Conservation (phyloP, 129 eudicot species). For the Artemisia argyi region DNA sequence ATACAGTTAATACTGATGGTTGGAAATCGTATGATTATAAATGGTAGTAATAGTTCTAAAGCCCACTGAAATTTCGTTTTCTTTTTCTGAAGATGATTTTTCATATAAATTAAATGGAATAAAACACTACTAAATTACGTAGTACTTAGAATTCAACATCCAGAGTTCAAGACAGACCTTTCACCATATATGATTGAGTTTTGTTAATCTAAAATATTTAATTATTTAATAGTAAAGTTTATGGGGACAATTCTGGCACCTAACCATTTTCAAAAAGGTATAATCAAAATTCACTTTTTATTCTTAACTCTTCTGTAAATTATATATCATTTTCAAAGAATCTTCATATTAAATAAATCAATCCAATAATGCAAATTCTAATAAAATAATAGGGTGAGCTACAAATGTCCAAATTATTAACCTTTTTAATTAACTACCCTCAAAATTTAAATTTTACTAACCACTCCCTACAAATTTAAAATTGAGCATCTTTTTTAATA, state of each 20-base stretch:
- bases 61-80: too few relatives aligned
- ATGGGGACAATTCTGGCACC: slow-evolving; percentile 43
- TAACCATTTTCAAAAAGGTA: slow-evolving; percentile 7
- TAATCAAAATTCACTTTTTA: slow-evolving; percentile 14
- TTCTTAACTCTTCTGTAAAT: slow-evolving; percentile 45
- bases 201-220: background rate
- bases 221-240: background rate
- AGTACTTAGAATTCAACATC: slow-evolving; percentile 1
- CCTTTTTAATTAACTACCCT: slow-evolving; percentile 11
- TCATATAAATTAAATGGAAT: background rate
- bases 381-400: slow-evolving; percentile 39
- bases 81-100: background rate
- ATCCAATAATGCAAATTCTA: slow-evolving; percentile 41
- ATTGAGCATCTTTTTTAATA: slow-evolving; percentile 32
- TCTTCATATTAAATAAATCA: slow-evolving; percentile 48
- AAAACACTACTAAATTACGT: background rate
- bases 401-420: slow-evolving; percentile 34
- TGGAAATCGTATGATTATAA: too few relatives aligned
- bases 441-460: slow-evolving; percentile 39
- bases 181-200: slow-evolving; percentile 43
- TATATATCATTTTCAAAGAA: slow-evolving; percentile 56
- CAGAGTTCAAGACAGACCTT: slow-evolving; percentile 26
- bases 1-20: too few relatives aligned
- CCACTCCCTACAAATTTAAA: slow-evolving; percentile 34
- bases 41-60: too few relatives aligned